phyloP scores from a whole-genome alignment of 768 basidiomycete genomes.

The Russula foetens region DNA sequence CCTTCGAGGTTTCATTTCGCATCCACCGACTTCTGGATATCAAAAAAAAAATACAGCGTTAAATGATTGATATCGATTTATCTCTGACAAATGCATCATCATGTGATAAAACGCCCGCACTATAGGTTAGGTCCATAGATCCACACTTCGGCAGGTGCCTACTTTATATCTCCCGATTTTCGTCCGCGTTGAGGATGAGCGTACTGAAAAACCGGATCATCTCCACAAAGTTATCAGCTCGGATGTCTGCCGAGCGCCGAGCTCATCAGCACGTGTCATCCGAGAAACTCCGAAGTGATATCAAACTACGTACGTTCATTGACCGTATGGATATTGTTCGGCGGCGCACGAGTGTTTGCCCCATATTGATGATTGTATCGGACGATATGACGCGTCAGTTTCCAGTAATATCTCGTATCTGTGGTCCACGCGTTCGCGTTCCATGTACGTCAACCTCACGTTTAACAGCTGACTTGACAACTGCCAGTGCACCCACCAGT shows the following conservation, averaged over 20 bases:
- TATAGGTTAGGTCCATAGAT: too few species aligned
- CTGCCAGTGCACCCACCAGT: constrained; percentile 28
- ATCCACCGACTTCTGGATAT: too few species aligned
- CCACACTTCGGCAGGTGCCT: too few species aligned
- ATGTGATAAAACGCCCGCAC: too few species aligned
- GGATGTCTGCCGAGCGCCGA: constrained; percentile 39
- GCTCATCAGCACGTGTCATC: background rate
- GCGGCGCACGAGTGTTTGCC: background rate
- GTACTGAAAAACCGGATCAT: constrained; percentile 58
- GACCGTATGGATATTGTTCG: constrained; percentile 54
- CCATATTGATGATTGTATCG: constrained; percentile 21
- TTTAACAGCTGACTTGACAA: constrained; percentile 9
- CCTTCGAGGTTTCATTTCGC: too few species aligned
- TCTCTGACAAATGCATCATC: too few species aligned
- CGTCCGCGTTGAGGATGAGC: constrained; percentile 62
- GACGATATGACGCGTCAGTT: constrained; percentile 16
- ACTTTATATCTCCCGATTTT: constrained; percentile 25
- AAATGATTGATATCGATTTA: too few species aligned
- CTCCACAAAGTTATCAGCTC: constrained; percentile 47
- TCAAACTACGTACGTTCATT: constrained; percentile 33
- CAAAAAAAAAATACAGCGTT: too few species aligned
- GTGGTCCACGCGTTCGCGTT: too few species aligned
- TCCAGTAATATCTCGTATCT: constrained; percentile 19
- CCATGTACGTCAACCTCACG: background rate
- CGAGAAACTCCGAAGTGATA: background rate